phyloP scores from a whole-genome alignment of 2,329 filamentous ascomycete genomes.

The Chaetothyriales sp. region DNA sequence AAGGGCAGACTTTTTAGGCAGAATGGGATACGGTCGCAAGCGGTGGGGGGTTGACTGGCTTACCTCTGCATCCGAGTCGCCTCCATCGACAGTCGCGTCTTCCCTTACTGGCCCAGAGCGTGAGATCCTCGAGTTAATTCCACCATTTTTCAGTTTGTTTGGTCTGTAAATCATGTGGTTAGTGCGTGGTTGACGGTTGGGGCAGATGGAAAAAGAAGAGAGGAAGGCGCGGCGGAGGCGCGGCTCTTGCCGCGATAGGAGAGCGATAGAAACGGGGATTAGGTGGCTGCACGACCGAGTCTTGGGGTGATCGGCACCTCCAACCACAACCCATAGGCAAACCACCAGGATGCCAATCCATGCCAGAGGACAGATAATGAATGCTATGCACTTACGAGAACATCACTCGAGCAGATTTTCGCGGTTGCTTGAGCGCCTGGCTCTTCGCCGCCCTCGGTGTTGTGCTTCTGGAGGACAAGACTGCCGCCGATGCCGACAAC shows the following conservation, averaged over 20 bases:
- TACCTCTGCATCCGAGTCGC: constrained; percentile 33
- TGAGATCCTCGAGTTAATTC: constrained; percentile 16
- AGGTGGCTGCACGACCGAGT: not conserved
- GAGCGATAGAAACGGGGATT: not conserved
- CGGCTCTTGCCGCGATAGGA: not conserved
- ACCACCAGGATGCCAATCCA: too few relatives aligned
- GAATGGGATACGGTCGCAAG: not conserved
- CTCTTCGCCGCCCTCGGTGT: constrained; percentile 24
- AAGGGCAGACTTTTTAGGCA: not conserved
- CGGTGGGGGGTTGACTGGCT: constrained; percentile 20
- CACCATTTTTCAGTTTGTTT: constrained; percentile 17
- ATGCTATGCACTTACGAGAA: constrained; percentile 35
- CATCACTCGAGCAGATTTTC: constrained; percentile 50
- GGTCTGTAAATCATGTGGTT: constrained; percentile 10
- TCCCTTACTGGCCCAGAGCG: constrained; percentile 16
- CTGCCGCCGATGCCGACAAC: constrained; percentile 47
- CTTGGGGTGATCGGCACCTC: not conserved
- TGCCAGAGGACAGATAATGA: not conserved
- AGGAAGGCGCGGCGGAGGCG: not conserved
- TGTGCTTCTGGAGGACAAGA: constrained; percentile 21
- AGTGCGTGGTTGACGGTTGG: not conserved
- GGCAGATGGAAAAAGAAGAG: not conserved
- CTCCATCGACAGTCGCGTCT: constrained; percentile 10
- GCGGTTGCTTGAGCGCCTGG: constrained; percentile 41
- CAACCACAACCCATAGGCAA: not conserved